Base-by-base conservation (phyloP, 306 rosid species). In the Malus sylvestris region DNA sequence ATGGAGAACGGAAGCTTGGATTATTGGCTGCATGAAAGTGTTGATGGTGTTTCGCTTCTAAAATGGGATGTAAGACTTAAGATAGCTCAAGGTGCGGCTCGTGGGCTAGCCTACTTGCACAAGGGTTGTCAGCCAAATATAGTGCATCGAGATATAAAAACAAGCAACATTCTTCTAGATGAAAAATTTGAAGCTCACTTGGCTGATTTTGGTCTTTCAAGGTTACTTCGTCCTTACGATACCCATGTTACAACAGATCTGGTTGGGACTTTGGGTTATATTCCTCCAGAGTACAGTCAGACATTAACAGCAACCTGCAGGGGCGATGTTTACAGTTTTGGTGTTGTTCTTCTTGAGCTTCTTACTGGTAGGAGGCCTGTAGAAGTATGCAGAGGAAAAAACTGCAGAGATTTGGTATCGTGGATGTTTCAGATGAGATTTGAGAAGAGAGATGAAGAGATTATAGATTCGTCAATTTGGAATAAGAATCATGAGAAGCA, bases 1-100 rank as follows among this genome's bases (percentile, higher is more conserved):
- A 77, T 91, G 86, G 94, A 91, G 79, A 91, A 91, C 64, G 95
- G 94, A 77, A 91, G 97, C 80, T 85, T 89, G 87, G 97, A 91
- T 76, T 86, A 91, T 74, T 91, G 93, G 94, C 87, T 91, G 71
- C 97, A 91, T 63, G 97, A 91, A 87, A 79, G 77, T 66, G 86
- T 84, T 49, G 90, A 89, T 44, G 83, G 70, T 30, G 76, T 53
- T 62, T 84, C 97, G 4, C 79, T 72, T 68, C 88, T 91, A 25
- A 83, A 85, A 63, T 91, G 97, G 95, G 95, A 91, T 59, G 67
- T 67, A 49, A 85, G 97, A 33, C 89, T 91, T 68, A 85, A 85
- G 87, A 91, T 91, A 32, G 95, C 95, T 4, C 90, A 86, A 80
- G 93, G 93, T 1, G 86, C 97, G 1, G 91, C 95, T 66, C 87